Percentiles rank a stretch among this genome's conserved stretches.
Evolutionary conservation across 805 yeast species (phyloP).

Genomic region (Pichia gijzeniarum): DNA sequence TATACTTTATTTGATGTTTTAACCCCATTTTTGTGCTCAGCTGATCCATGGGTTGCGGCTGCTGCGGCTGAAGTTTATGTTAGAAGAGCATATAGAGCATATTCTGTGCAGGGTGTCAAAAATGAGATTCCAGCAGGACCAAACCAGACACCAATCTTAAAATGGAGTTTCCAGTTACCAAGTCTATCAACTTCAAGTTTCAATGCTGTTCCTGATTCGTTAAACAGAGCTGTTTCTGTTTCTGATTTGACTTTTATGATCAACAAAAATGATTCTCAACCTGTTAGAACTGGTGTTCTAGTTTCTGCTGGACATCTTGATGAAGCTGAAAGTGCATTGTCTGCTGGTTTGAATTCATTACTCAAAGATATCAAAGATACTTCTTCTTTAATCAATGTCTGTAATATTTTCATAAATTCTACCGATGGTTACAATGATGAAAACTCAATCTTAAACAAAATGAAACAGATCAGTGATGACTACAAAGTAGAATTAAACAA

Average conservation of each 20-base stretch:
- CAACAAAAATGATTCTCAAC: constrained; percentile 57
- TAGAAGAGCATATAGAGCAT: constrained; percentile 95
- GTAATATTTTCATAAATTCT: constrained; percentile 69
- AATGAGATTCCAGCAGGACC: constrained; percentile 46
- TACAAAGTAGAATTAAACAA: constrained; percentile 61
- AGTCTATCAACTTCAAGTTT: constrained; percentile 64
- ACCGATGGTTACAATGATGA: constrained; percentile 72
- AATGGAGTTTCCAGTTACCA: constrained; percentile 87
- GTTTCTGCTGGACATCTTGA: constrained; percentile 78
- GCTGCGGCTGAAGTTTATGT: constrained; percentile 97
- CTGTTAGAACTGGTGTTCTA: constrained; percentile 77
- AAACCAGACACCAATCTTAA: constrained; percentile 58
- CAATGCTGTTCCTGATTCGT: constrained; percentile 55
- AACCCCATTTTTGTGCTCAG: constrained; percentile 78
- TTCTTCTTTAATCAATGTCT: constrained; percentile 62
- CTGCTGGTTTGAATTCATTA: constrained; percentile 66
- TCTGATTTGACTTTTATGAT: constrained; percentile 86
- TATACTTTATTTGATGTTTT: constrained; percentile 95
- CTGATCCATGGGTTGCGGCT: constrained; percentile 82
- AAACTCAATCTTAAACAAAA: constrained; percentile 54
- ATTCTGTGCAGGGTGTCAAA: constrained; percentile 71
- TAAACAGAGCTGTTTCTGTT: constrained; percentile 87
- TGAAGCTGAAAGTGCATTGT: constrained; percentile 78
- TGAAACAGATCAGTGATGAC: constrained; percentile 60
- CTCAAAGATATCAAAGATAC: constrained; percentile 38